These are phyloP conservation scores for Scenedesmus sp. DNA, from an alignment of 163 green algal species.

Conservation along the genomic window DNA sequence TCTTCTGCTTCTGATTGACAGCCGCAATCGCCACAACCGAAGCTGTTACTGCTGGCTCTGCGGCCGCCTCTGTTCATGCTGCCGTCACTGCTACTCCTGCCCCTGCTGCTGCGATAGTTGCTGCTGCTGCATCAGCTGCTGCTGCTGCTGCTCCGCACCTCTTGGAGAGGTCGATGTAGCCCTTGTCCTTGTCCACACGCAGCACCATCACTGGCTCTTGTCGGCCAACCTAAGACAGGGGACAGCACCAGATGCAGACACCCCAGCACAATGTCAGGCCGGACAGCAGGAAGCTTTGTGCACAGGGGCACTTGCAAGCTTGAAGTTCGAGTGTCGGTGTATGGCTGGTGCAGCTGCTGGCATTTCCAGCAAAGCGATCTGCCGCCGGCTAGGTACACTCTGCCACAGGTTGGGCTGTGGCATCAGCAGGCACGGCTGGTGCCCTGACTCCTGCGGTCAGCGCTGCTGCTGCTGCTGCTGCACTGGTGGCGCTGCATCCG, in stretches of 20 bases:
- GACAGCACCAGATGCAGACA: not conserved
- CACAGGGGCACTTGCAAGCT: too few species aligned
- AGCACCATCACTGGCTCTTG: constrained; percentile 99
- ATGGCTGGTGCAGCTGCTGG: not conserved
- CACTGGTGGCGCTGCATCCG: too few species aligned
- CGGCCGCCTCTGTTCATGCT: not conserved
- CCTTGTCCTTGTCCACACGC: constrained; percentile 99
- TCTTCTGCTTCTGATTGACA: not conserved
- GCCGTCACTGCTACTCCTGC: not conserved
- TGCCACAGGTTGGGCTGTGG: not conserved
- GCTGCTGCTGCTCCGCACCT: constrained; percentile 63
- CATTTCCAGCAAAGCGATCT: not conserved
- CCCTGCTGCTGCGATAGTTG: not conserved
- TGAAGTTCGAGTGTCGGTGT: too few species aligned
- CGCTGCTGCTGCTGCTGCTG: not conserved
- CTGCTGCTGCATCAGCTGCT: not conserved
- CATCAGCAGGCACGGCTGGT: not conserved
- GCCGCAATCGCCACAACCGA: not conserved
- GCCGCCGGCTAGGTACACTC: not conserved
- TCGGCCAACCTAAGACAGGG: constrained; percentile 89
- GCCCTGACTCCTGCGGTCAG: not conserved
- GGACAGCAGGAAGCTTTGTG: too few species aligned
- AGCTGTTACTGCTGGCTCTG: not conserved
- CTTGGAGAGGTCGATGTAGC: constrained; percentile 99
- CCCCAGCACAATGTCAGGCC: constrained; percentile 1